Percentiles rank a stretch among this genome's conserved stretches.
Evolutionary conservation across 768 basidiomycete genomes (phyloP).

Genomic region (Jaapia argillacea): DNA sequence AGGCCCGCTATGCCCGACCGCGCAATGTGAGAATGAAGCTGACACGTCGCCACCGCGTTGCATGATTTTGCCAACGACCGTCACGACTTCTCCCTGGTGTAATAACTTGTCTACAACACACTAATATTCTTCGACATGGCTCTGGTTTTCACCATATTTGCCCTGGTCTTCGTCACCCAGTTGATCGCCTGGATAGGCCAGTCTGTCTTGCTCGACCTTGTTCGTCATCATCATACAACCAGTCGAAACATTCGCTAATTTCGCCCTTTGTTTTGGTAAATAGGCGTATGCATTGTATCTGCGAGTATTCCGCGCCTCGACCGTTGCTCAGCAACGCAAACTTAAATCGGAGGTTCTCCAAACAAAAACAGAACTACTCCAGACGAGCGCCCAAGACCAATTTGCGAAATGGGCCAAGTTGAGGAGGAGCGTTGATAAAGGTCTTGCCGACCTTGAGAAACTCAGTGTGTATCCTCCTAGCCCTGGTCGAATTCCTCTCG

Average conservation of each 20-base stretch:
- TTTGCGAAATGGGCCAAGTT: conserved; percentile 99
- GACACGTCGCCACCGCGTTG: too few species aligned
- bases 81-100: too few species aligned
- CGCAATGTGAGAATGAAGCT: too few species aligned
- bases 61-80: too few species aligned
- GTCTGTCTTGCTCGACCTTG: conserved; percentile 71
- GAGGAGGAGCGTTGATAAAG: conserved; percentile 84
- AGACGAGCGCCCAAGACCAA: conserved; percentile 92
- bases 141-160: conserved; percentile 74
- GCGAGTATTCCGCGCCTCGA: conserved; percentile 47
- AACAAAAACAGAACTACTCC: conserved; percentile 76
- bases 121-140: conserved; percentile 63
- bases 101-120: too few species aligned
- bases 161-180: conserved; percentile 73
- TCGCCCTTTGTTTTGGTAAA: conserved; percentile 1
- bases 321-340: conserved; percentile 46
- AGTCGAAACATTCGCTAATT: conserved; percentile 4
- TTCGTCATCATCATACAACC: conserved; percentile 35
- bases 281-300: conserved; percentile 72
- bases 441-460: conserved; percentile 81
- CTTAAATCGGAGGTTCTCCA: conserved; percentile 75
- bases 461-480: conserved; percentile 52
- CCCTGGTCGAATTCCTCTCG: not conserved
- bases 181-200: conserved; percentile 85
- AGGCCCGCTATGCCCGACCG: too few species aligned